Conservation (phyloP, 768 basidiomycete genomes). For the Dentipellis fragilis region DNA sequence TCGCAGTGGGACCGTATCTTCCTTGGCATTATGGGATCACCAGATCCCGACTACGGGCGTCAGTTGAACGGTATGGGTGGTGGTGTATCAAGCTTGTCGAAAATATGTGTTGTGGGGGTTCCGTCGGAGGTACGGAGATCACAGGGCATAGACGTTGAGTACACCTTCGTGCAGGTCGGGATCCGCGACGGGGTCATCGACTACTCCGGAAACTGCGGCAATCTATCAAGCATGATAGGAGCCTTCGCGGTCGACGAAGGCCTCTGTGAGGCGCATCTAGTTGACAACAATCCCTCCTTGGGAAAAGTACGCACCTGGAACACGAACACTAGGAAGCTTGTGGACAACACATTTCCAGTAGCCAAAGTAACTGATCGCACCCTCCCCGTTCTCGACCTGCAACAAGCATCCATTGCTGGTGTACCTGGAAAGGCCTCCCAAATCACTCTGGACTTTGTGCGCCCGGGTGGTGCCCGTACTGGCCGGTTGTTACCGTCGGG, state of each 20-base stretch:
- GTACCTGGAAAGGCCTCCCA: slow-evolving; percentile 56
- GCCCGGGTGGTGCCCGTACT: slow-evolving; percentile 60
- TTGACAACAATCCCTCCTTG: slow-evolving; percentile 4
- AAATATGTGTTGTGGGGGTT: slow-evolving; percentile 55
- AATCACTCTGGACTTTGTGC: slow-evolving; percentile 56
- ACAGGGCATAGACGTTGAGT: slow-evolving; percentile 47
- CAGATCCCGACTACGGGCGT: slow-evolving; percentile 53
- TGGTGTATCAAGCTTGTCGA: slow-evolving; percentile 65
- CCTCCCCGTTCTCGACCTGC: slow-evolving; percentile 32
- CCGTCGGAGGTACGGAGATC: slow-evolving; percentile 27
- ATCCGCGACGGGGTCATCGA: slow-evolving; percentile 53
- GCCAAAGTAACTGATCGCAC: slow-evolving; percentile 2
- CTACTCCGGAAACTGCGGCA: slow-evolving; percentile 68
- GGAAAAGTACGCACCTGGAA: slow-evolving; percentile 53
- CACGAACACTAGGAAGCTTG: slow-evolving; percentile 60
- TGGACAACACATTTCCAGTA: slow-evolving; percentile 65
- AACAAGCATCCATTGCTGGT: slow-evolving; percentile 52
- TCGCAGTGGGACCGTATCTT: slow-evolving; percentile 52
- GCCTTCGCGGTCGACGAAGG: slow-evolving; percentile 64
- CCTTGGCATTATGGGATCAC: slow-evolving; percentile 73
- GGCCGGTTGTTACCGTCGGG: slow-evolving; percentile 62
- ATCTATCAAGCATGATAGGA: slow-evolving; percentile 64
- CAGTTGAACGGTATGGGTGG: slow-evolving; percentile 82
- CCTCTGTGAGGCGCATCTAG: slow-evolving; percentile 27
- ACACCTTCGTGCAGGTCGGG: slow-evolving; percentile 52